Evolutionary conservation across 2,329 filamentous ascomycete species (phyloP), one percentile per base, ranked within the genome.

Genomic region (Zasmidium cellare): DNA sequence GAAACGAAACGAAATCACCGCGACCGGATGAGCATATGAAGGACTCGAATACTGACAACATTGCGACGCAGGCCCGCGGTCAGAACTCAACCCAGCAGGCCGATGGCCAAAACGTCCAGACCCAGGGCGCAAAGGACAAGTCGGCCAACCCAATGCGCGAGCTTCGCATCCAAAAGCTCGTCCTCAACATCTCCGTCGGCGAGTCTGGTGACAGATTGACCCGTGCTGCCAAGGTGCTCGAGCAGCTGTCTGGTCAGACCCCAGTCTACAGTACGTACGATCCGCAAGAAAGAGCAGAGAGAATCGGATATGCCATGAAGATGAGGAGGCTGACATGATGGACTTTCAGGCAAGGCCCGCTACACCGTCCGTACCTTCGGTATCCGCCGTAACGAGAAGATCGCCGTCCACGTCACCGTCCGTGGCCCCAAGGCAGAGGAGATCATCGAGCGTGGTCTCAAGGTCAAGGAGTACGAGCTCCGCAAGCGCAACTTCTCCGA

Each of bases 381-480:
- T 89, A 99, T 99, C 87, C 93, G 94, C 81, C 93, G 94, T 92
- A 99, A 99, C 90, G 94, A 99, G 82, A 97, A 97, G 90, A 99
- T 99, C 77, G 84, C 94, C 71, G 94, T 99, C 72, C 94, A 99
- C 86, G 94, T 99, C 78, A 99, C 94, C 77, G 92, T 99, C 83
- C 94, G 94, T 79, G 94, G 94, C 77, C 92, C 94, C 82, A 97
- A 91, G 89, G 94, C 94, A 66, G 94, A 99, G 87, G 94, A 99
- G 84, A 99, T 99, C 76, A 89, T 99, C 77, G 94, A 99, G 91
- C 93, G 94, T 87, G 94, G 94, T 79, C 90, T 99, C 79, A 99
- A 99, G 89, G 94, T 99, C 88, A 99, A 99, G 92, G 94, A 99
- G 84, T 99, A 99, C 85, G 94, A 99, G 83, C 86, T 99, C 75